phyloP scores from a whole-genome alignment of 805 yeast species.

The Debaryomyces tyrocola region DNA sequence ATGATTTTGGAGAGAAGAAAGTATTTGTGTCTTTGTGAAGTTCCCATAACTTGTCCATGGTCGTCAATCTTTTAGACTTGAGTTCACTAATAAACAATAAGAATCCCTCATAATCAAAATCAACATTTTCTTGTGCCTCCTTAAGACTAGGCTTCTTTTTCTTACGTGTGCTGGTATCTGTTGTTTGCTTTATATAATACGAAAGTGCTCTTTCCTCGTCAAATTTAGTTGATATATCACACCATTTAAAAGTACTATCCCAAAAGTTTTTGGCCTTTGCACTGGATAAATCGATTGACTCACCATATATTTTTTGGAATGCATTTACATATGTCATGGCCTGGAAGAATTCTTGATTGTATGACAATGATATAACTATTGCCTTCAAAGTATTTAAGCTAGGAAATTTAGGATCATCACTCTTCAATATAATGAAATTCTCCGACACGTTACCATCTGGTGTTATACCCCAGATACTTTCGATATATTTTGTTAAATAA shows the following conservation, averaged over 20 bases:
- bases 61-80: constrained; percentile 22
- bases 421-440: neutral
- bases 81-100: constrained; percentile 25
- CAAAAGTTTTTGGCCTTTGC: constrained; percentile 27
- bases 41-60: constrained; percentile 35
- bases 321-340: constrained; percentile 35
- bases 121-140: constrained; percentile 30
- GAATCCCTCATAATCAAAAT: constrained; percentile 41
- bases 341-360: constrained; percentile 28
- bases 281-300: constrained; percentile 17
- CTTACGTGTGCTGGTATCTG: neutral
- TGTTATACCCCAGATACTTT: constrained; percentile 32
- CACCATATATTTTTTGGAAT: constrained; percentile 30
- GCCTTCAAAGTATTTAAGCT: constrained; percentile 24
- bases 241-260: constrained; percentile 39
- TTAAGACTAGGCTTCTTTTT: constrained; percentile 12
- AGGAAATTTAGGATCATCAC: constrained; percentile 24
- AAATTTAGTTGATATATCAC: constrained; percentile 32
- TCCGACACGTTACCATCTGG: constrained; percentile 18
- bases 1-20: constrained; percentile 24
- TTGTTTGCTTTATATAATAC: constrained; percentile 22
- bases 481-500: constrained; percentile 24
- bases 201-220: constrained; percentile 25
- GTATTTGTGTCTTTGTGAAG: constrained; percentile 25
- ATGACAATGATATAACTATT: constrained; percentile 31